Evolutionary conservation across 2,329 filamentous ascomycete species (phyloP), one percentile per base, ranked within the genome.

Genomic region (Microdochium trichocladiopsis): DNA sequence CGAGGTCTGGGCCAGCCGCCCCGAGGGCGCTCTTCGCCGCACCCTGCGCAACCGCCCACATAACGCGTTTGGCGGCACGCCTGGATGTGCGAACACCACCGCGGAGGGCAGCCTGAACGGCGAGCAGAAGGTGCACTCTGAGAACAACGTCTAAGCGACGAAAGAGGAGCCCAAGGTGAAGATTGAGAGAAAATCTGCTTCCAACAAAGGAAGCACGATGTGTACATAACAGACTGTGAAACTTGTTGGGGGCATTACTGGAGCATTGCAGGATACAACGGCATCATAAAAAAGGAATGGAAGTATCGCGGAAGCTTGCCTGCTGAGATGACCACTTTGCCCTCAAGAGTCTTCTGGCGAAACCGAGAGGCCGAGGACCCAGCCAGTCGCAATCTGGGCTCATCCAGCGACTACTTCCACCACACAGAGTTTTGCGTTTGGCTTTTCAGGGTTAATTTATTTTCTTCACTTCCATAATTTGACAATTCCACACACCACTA

Each of bases 21-120:
- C 62, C 33, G 63, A 66, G 55, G 41, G 48, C 8, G 56, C 58
- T 12, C 62, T 67, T 50, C 61, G 62, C 9, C 48, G 53, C 5
- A 59, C 61, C 16, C 50, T 67, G 41, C 55, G 57, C 28, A 61
- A 65, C 36, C 53, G 64, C 10, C 65, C 65, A 2, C 50, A 60
- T 23, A 45, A 45, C 41, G 41, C 41, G 41, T 45, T 45, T 22
- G 18, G 12, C 18, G 21, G 21, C 41, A 8, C 41, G 14, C 21
- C 10, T 3, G 12, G 14, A 4, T 45, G 41, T 18, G 21, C 14
- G 4, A 18, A 16, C 12, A 23, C 11, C 41, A 45, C 41, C 21
- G 41, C 41, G 16, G n/a, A 45, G 41, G 41, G 41, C 41, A 45
- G 41, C 18, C 16, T 45, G 6, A 45, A 22, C 41, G 41, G 21